Percentiles rank a stretch among this genome's conserved stretches.
Conservation (phyloP, 805 yeast species). For the Zygosaccharomyces siamensis region DNA sequence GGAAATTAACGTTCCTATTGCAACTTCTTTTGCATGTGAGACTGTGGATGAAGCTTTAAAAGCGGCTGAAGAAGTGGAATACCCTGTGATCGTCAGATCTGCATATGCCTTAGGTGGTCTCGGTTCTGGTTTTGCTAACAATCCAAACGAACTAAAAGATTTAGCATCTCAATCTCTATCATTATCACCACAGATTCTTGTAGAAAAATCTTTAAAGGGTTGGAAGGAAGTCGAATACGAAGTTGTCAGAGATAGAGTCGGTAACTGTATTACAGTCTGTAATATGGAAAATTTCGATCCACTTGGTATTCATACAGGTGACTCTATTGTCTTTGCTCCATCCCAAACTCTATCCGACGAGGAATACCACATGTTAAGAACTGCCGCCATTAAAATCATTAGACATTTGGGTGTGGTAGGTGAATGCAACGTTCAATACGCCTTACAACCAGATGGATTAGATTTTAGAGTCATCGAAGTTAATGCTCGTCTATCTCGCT, state of each 20-base stretch:
- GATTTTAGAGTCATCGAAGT: slow-evolving; percentile 97
- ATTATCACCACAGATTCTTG: slow-evolving; percentile 89
- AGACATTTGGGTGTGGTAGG: slow-evolving; percentile 98
- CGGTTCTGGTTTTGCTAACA: slow-evolving; percentile 94
- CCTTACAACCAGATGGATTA: slow-evolving; percentile 90
- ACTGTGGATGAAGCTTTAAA: slow-evolving; percentile 85
- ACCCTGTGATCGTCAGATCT: slow-evolving; percentile 95
- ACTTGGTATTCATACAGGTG: slow-evolving; percentile 97
- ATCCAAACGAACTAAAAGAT: slow-evolving; percentile 76
- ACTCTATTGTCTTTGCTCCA: slow-evolving; percentile 97
- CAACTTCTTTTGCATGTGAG: slow-evolving; percentile 93
- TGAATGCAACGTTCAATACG: slow-evolving; percentile 97
- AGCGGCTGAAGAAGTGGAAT: slow-evolving; percentile 87
- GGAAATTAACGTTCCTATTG: slow-evolving; percentile 93
- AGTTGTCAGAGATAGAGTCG: slow-evolving; percentile 94
- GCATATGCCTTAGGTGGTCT: slow-evolving; percentile 97
- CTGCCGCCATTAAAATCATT: slow-evolving; percentile 95
- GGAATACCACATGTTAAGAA: slow-evolving; percentile 95
- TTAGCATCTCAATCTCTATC: slow-evolving; percentile 86
- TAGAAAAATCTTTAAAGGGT: slow-evolving; percentile 95
- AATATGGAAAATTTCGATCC: slow-evolving; percentile 99
- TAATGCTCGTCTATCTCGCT: slow-evolving; percentile 93
- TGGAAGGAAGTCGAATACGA: slow-evolving; percentile 99
- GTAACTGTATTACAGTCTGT: slow-evolving; percentile 97
- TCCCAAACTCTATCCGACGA: slow-evolving; percentile 96